Conservation (phyloP, 1,284 basidiomycete species). For the Malassezia restricta region DNA sequence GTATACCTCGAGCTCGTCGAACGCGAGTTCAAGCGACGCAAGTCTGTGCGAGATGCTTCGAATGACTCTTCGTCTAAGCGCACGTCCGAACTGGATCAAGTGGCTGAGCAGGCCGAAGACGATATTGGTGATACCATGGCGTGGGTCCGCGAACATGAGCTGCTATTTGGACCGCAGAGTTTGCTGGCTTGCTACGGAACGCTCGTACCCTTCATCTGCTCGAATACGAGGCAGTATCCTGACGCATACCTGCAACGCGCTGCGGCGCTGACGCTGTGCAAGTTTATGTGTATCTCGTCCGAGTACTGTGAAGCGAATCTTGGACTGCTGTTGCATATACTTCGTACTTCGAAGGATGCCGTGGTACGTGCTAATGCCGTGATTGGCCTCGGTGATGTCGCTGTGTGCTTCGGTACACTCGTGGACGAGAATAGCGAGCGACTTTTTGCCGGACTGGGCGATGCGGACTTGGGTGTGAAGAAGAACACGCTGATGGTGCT, state of each 20-base stretch:
- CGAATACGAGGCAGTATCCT: slow-evolving; percentile 51
- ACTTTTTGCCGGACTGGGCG: slow-evolving; percentile 82
- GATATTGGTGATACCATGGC: slow-evolving; percentile 88
- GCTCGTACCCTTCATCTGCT: slow-evolving; percentile 73
- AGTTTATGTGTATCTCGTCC: slow-evolving; percentile 89
- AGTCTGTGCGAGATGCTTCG: slow-evolving; percentile 61
- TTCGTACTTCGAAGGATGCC: slow-evolving; percentile 77
- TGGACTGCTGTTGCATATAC: slow-evolving; percentile 76
- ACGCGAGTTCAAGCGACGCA: slow-evolving; percentile 87
- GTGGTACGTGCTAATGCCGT: slow-evolving; percentile 88
- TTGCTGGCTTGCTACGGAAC: slow-evolving; percentile 75
- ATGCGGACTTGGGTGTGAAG: slow-evolving; percentile 78
- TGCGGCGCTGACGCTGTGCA: slow-evolving; percentile 78
- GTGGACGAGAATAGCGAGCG: slow-evolving; percentile 94
- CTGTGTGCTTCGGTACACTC: slow-evolving; percentile 87
- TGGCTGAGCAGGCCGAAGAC: slow-evolving; percentile 93
- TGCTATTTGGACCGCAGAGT: slow-evolving; percentile 73
- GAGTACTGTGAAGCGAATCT: slow-evolving; percentile 86
- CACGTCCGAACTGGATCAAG: slow-evolving; percentile 67
- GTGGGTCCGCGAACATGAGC: slow-evolving; percentile 69
- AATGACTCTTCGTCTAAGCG: slow-evolving; percentile 33
- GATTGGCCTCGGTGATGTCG: slow-evolving; percentile 91
- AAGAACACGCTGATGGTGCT: slow-evolving; percentile 99
- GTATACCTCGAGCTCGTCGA: slow-evolving; percentile 95
- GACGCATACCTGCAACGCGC: slow-evolving; percentile 69